A percentile compares a stretch with the other conserved stretches of the same genome.
Evolutionary conservation across 176 grass and related monocot species (phyloP).

Genomic region (Tillandsia fasciculata): DNA sequence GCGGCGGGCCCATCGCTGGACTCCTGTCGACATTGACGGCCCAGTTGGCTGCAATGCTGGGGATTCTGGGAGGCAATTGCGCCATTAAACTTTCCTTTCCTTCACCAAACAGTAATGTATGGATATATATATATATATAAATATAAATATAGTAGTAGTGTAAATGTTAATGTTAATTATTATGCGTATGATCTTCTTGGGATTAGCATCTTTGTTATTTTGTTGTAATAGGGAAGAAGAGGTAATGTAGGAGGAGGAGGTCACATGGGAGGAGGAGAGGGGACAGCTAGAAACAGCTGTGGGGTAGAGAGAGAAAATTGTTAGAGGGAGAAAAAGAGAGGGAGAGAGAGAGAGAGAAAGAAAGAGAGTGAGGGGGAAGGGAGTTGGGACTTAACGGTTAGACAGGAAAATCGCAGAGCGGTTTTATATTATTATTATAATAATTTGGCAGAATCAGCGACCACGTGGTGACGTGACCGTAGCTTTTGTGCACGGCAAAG

Average conservation of each 20-base stretch:
- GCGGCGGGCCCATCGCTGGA: constrained; percentile 34
- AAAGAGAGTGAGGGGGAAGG: not conserved
- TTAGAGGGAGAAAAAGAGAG: not conserved
- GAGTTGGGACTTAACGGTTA: constrained; percentile 16
- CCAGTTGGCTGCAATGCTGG: constrained; percentile 45
- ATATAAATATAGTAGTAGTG: not conserved
- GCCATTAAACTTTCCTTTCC: constrained; percentile 56
- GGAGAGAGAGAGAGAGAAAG: not conserved
- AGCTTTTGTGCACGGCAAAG: constrained; percentile 8
- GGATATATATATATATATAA: too few relatives aligned
- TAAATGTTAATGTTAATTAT: not conserved
- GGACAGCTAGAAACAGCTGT: constrained; percentile 72
- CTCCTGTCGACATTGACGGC: constrained; percentile 34
- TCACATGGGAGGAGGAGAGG: constrained; percentile 48
- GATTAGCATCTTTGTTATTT: not conserved
- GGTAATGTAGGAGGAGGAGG: constrained; percentile 7
- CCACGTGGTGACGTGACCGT: constrained; percentile 51
- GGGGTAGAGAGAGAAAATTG: constrained; percentile 5
- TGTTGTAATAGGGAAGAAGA: not conserved
- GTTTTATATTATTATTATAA: constrained; percentile 20
- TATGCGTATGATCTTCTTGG: constrained; percentile 20
- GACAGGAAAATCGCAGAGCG: constrained; percentile 18
- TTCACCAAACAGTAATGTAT: constrained; percentile 2
- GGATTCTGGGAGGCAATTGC: constrained; percentile 73
- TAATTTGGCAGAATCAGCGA: constrained; percentile 28